These are phyloP conservation scores for Dalechampia spathulata DNA, from an alignment of 441 rosid species.

Conservation along the genomic window DNA sequence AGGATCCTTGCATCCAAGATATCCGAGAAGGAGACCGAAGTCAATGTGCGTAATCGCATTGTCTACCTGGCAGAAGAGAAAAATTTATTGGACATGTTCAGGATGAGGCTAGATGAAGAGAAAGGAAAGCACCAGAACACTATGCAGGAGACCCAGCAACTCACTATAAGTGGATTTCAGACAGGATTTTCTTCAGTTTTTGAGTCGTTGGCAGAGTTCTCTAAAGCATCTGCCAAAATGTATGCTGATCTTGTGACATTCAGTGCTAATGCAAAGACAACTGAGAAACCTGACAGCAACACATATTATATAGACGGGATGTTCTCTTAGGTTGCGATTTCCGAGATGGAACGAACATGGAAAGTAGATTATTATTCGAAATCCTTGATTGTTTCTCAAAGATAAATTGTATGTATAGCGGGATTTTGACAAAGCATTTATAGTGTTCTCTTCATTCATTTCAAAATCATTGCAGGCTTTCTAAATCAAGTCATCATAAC, in stretches of 20 bases:
- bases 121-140: slow-evolving; percentile 28
- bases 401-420: not conserved
- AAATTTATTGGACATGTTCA: slow-evolving; percentile 26
- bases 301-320: slow-evolving; percentile 10
- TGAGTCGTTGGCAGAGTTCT: slow-evolving; percentile 29
- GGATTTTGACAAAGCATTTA: slow-evolving; percentile 3
- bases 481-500: no score
- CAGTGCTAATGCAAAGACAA: slow-evolving; percentile 16
- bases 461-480: not conserved
- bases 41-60: slow-evolving; percentile 9
- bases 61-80: slow-evolving; percentile 28
- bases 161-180: slow-evolving; percentile 31
- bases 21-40: slow-evolving; percentile 18
- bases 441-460: not conserved
- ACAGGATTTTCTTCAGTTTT: slow-evolving; percentile 37
- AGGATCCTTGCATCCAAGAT: slow-evolving; percentile 29
- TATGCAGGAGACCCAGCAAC: slow-evolving; percentile 29
- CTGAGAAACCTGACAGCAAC: slow-evolving; percentile 6
- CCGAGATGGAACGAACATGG: no score
- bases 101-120: slow-evolving; percentile 25
- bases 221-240: slow-evolving; percentile 34
- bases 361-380: not conserved
- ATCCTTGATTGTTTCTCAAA: not conserved
- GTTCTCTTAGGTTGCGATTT: slow-evolving; percentile 14
- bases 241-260: slow-evolving; percentile 25